Evolutionary conservation across 805 yeast species (phyloP), one percentile per base, ranked within the genome.

Genomic region (Kuraishia molischiana): DNA sequence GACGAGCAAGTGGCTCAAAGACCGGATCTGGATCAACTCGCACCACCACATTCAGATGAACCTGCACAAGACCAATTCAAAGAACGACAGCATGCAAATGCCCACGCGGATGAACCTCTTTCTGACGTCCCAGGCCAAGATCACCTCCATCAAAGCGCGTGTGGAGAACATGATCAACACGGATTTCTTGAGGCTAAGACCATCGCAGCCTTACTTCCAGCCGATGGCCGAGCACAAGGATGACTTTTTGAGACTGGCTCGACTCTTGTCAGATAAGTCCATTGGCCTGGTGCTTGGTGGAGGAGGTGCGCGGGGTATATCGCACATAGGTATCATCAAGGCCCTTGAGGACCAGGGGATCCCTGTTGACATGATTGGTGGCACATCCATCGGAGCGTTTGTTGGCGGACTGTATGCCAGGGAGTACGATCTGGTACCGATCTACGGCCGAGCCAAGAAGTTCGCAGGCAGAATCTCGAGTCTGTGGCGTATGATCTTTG

Each of bases 281-380:
- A 84, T 92, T 30, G 98, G 97, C 0, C 64, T 92, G 15, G 97
- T 90, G 4, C 64, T 90, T 3, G 98, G 98, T 5, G 98, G 98
- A 11, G 98, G 98, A 30, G 98, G 98, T 32, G 95, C 97, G 0
- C 68, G 97, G 47, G 98, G 98, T 1, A 68, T 90, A 11, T 74
- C 95, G 11, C 98, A 90, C 54, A 67, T 90, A 30, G 98, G 98
- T 3, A 80, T 92, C 3, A 73, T 90, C n/a, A 75, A 77, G 36
- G 95, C 97, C 0, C 61, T 90, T 8, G 97, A 90, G 54, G 94
- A 85, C 44, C 77, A 78, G 39, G 97, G 97, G 0, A 83, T 90
- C 11, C 98, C 98, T 0, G 79, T 92, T 28, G 98, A 90, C 59
- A 64, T 89, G 43, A 74, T 90, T 36, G 98, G 98, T 1, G 98